These are phyloP conservation scores for Kazachstania sp. DNA, from an alignment of 1,139 yeast species.

Conservation along the genomic window DNA sequence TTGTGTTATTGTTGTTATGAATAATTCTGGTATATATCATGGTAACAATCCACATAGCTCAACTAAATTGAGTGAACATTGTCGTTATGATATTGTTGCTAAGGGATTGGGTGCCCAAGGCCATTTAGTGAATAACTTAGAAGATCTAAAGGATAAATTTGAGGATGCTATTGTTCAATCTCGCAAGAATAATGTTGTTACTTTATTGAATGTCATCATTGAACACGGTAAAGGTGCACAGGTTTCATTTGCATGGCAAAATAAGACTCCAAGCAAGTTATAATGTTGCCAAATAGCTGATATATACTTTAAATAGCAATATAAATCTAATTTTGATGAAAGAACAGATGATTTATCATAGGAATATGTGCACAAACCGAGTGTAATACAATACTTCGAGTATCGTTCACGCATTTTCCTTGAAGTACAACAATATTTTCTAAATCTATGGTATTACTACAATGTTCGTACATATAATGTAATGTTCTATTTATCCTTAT, in stretches of 20 bases:
- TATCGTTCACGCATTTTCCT: too few relatives aligned
- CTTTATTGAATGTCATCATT: slow-evolving; percentile 49
- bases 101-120: slow-evolving; percentile 50
- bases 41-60: slow-evolving; percentile 39
- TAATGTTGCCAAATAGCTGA: too few relatives aligned
- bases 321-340: too few relatives aligned
- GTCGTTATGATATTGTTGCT: slow-evolving; percentile 48
- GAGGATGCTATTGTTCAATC: slow-evolving; percentile 34
- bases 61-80: slow-evolving; percentile 47
- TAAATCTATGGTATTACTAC: too few relatives aligned
- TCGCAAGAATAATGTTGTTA: slow-evolving; percentile 29
- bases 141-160: slow-evolving; percentile 36
- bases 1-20: slow-evolving; percentile 51
- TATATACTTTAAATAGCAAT: too few relatives aligned
- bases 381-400: too few relatives aligned
- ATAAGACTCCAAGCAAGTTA: slow-evolving; percentile 4
- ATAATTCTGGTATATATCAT: slow-evolving; percentile 60
- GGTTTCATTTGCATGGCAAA: slow-evolving; percentile 57
- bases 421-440: too few relatives aligned
- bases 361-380: too few relatives aligned
- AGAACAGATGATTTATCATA: too few relatives aligned
- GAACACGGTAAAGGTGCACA: slow-evolving; percentile 47
- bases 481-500: too few relatives aligned
- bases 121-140: slow-evolving; percentile 35
- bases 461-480: too few relatives aligned